Evolutionary conservation across 495 filamentous ascomycete species (phyloP).

Genomic region (Penicillium waksmanii): DNA sequence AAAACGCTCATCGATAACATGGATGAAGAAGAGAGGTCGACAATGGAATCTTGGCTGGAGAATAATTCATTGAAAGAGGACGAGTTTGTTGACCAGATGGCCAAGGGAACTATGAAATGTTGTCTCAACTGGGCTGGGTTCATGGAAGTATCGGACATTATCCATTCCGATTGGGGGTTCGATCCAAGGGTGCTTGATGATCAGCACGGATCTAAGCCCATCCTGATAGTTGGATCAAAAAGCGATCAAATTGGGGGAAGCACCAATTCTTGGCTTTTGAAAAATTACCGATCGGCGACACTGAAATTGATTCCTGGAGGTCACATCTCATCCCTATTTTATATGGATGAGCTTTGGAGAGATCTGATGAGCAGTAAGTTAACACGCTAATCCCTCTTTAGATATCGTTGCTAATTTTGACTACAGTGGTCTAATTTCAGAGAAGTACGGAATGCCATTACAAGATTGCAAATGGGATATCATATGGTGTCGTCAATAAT

Average conservation of each 20-base stretch:
- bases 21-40: not conserved
- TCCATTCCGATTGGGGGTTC: slow-evolving; percentile 16
- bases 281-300: slow-evolving; percentile 10
- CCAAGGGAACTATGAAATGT: slow-evolving; percentile 2
- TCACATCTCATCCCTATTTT: slow-evolving; percentile 12
- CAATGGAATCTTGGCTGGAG: slow-evolving; percentile 1
- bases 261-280: slow-evolving; percentile 10
- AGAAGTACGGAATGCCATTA: not conserved
- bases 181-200: slow-evolving; percentile 12
- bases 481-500: slow-evolving; percentile 4
- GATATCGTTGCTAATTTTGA: not conserved
- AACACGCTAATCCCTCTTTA: not conserved
- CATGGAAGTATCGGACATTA: slow-evolving; percentile 14
- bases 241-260: slow-evolving; percentile 7
- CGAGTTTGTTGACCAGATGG: slow-evolving; percentile 6
- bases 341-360: slow-evolving; percentile 11
- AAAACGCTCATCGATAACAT: not conserved
- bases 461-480: slow-evolving; percentile 3
- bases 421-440: not conserved
- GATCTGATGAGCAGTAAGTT: slow-evolving; percentile 3
- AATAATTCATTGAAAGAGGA: slow-evolving; percentile 3
- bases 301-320: slow-evolving; percentile 9
- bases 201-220: slow-evolving; percentile 9
- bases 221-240: slow-evolving; percentile 11
- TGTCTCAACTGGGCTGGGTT: slow-evolving; percentile 11